These are phyloP conservation scores for Fragaria iinumae DNA, from an alignment of 306 rosid genomes.

Conservation along the genomic window DNA sequence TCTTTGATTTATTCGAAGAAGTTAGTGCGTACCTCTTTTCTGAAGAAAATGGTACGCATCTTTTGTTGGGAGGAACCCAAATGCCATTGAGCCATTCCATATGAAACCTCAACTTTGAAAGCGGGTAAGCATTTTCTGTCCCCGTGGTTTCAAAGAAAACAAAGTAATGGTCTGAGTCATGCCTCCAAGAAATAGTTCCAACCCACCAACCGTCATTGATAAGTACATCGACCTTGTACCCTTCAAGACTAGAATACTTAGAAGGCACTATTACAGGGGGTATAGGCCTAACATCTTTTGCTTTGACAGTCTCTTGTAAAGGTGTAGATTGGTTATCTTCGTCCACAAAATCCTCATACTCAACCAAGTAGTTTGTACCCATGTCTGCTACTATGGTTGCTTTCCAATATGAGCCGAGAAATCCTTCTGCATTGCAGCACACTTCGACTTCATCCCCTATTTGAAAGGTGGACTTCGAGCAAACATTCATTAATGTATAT, in stretches of 20 bases:
- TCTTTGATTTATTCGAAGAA: neutral
- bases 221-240: neutral
- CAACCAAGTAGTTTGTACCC: neutral
- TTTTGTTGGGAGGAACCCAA: neutral
- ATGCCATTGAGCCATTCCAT: neutral
- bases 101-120: neutral
- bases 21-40: neutral
- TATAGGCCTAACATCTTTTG: neutral
- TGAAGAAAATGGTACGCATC: neutral
- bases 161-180: neutral
- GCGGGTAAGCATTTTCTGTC: neutral
- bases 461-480: neutral
- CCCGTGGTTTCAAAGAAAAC: neutral
- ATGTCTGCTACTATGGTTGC: neutral
- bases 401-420: constrained; percentile 3
- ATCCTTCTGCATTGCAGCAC: neutral
- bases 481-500: neutral
- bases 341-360: neutral
- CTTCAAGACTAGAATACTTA: neutral
- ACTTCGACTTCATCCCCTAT: neutral
- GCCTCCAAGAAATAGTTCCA: neutral
- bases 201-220: constrained; percentile 4
- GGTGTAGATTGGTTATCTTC: neutral
- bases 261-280: neutral
- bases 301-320: neutral